Evolutionary conservation across 108 stramenopile species (phyloP).

Genomic region (Nitzschia sp.): DNA sequence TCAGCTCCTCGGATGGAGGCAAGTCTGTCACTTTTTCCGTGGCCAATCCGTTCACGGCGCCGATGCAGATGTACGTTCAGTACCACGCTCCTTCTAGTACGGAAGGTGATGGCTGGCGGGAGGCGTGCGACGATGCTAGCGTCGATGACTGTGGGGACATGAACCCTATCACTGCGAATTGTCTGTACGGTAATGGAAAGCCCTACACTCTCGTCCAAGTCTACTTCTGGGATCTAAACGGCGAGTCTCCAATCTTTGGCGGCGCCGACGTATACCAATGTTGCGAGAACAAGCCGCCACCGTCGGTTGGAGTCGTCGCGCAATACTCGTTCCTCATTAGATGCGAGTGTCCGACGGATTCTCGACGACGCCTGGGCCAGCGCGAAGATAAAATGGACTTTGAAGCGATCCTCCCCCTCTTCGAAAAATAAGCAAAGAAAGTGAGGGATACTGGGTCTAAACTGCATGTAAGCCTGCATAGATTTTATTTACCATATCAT

Average conservation of each 20-base stretch:
- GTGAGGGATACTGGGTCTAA: too few relatives aligned
- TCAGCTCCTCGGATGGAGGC: neutral
- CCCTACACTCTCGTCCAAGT: conserved; percentile 4
- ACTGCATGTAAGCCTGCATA: too few relatives aligned
- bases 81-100: too few relatives aligned
- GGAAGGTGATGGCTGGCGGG: neutral
- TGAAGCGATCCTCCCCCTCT: too few relatives aligned
- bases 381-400: too few relatives aligned
- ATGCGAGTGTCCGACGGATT: neutral
- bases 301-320: neutral
- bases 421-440: too few relatives aligned
- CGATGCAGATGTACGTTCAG: neutral
- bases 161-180: neutral
- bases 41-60: neutral
- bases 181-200: neutral
- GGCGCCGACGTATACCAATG: neutral
- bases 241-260: neutral
- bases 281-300: neutral
- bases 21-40: neutral
- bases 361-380: too few relatives aligned
- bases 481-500: too few relatives aligned
- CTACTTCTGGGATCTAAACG: neutral
- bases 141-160: neutral
- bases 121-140: neutral
- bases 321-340: neutral